A percentile compares a stretch with the other conserved stretches of the same genome.
Conservation (phyloP, 306 rosid genomes). For the Rosa multiflora region DNA sequence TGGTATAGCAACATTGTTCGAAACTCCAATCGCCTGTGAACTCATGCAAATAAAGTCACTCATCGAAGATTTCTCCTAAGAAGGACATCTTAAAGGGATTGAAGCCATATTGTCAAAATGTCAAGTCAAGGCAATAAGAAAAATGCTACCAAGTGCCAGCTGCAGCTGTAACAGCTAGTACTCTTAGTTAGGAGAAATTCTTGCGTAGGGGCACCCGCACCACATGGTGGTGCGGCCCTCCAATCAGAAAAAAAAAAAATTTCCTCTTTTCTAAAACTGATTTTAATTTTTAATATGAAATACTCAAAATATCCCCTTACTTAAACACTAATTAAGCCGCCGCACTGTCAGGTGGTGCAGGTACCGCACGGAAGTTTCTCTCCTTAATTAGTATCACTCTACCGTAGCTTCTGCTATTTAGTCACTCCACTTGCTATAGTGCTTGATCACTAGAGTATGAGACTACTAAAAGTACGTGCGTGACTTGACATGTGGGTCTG, state of each 20-base stretch:
- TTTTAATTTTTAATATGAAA: too few species aligned
- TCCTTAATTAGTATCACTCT: not conserved
- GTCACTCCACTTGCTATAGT: too few species aligned
- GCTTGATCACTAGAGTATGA: not conserved
- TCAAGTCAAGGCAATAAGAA: not conserved
- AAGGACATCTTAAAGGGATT: not conserved
- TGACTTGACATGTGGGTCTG: not conserved
- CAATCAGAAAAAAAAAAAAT: too few species aligned
- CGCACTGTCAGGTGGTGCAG: too few species aligned
- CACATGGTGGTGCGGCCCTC: too few species aligned
- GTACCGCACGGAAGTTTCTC: too few species aligned
- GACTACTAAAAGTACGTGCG: not conserved
- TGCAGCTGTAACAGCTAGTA: too few species aligned
- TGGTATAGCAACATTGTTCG: not conserved
- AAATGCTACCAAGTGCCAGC: not conserved
- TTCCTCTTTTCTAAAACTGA: too few species aligned
- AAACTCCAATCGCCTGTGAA: not conserved
- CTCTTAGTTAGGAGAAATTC: not conserved
- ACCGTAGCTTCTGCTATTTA: not conserved
- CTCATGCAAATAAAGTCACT: not conserved
- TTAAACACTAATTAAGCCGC: too few species aligned
- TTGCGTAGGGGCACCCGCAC: too few species aligned
- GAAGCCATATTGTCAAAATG: not conserved
- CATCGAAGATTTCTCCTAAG: too few species aligned
- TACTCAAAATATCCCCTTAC: too few species aligned